These are phyloP conservation scores for Lachnellula cervina DNA, from an alignment of 2,329 filamentous ascomycete genomes.

Conservation along the genomic window DNA sequence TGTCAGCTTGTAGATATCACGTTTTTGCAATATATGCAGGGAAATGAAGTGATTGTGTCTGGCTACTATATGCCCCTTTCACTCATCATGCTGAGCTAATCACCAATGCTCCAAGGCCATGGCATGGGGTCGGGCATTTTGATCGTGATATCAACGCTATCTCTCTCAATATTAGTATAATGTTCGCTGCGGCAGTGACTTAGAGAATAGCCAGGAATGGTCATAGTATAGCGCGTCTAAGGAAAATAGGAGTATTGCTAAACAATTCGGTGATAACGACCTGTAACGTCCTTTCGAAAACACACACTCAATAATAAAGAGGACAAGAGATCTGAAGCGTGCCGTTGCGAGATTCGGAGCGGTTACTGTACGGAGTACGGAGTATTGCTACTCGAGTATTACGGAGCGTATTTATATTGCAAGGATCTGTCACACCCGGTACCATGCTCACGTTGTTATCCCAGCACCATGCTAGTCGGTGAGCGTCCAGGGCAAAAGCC, in stretches of 20 bases:
- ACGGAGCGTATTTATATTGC: too few relatives aligned
- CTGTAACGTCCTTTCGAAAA: neutral
- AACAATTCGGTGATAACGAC: neutral
- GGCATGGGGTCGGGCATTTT: too few relatives aligned
- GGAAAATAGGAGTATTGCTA: neutral
- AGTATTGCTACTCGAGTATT: too few relatives aligned
- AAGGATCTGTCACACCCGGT: neutral
- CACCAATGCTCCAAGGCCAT: neutral
- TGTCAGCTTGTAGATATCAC: neutral
- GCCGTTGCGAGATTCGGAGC: constrained; percentile 21
- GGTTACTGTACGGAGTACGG: too few relatives aligned
- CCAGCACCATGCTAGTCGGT: neutral
- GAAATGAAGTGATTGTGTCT: constrained; percentile 9
- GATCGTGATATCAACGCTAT: too few relatives aligned
- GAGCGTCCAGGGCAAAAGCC: neutral
- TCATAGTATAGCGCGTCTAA: neutral
- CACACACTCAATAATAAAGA: neutral
- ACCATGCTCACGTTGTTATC: neutral
- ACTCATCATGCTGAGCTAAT: neutral
- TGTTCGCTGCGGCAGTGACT: too few relatives aligned
- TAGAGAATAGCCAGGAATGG: too few relatives aligned
- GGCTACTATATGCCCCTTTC: neutral
- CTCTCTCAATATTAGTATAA: too few relatives aligned
- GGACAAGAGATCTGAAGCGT: constrained; percentile 2
- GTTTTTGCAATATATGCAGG: constrained; percentile 4